Evolutionary conservation across 1,139 yeast genomes (phyloP).

Genomic region (Kluyveromyces marxianus): DNA sequence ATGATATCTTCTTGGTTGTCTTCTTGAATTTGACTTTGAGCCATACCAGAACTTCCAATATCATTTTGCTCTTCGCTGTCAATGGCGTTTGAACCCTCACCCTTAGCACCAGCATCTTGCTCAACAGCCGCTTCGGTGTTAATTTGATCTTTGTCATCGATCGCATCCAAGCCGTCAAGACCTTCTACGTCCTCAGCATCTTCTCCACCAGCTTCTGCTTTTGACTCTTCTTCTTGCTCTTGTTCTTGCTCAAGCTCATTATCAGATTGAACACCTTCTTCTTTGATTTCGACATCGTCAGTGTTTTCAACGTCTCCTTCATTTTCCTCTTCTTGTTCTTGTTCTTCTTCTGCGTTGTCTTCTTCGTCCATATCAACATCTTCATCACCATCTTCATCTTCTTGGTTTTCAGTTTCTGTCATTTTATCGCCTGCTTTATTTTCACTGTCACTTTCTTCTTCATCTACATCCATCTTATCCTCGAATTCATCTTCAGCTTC

Average conservation of each 20-base stretch:
- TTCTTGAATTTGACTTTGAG: conserved; percentile 42
- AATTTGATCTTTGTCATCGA: conserved; percentile 45
- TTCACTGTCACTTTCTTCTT: conserved; percentile 10
- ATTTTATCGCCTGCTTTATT: conserved; percentile 27
- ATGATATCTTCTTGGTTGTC: conserved; percentile 32
- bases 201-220: conserved; percentile 25
- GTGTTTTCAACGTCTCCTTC: conserved; percentile 27
- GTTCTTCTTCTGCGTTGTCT: conserved; percentile 23
- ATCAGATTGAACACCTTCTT: conserved; percentile 23
- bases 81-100: conserved; percentile 72
- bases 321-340: conserved; percentile 25
- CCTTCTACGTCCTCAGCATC: conserved; percentile 29
- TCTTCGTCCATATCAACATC: conserved; percentile 27
- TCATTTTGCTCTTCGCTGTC: conserved; percentile 56
- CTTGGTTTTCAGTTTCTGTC: conserved; percentile 32
- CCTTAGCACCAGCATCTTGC: conserved; percentile 62
- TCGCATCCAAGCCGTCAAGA: conserved; percentile 38
- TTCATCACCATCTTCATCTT: conserved; percentile 26
- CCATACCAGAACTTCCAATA: conserved; percentile 63
- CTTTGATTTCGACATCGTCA: conserved; percentile 25
- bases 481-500: conserved; percentile 34
- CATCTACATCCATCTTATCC: conserved; percentile 28
- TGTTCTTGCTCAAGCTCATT: conserved; percentile 25
- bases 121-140: conserved; percentile 63
- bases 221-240: conserved; percentile 20